A percentile compares a stretch with the other conserved stretches of the same genome.
phyloP scores from a whole-genome alignment of 202 grass and related monocot species.

The Alloteropsis angusta region DNA sequence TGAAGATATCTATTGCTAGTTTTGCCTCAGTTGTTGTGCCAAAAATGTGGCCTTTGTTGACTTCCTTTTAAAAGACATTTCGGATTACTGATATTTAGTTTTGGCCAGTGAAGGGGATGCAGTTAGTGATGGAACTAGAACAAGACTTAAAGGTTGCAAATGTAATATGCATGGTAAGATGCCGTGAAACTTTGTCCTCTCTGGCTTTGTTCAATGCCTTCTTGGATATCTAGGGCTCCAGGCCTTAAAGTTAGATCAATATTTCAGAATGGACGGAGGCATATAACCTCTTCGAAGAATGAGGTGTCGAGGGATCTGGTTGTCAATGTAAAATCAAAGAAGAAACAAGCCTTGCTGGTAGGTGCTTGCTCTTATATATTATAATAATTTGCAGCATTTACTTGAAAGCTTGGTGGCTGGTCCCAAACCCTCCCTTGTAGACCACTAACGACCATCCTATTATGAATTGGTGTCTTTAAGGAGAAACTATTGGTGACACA shows the following conservation, averaged over 20 bases:
- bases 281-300: slow-evolving; percentile 87
- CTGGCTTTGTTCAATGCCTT: slow-evolving; percentile 3
- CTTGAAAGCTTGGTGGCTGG: slow-evolving; percentile 17
- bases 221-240: background rate
- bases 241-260: slow-evolving; percentile 25
- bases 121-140: slow-evolving; percentile 95
- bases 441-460: slow-evolving; percentile 6
- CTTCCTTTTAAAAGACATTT: slow-evolving; percentile 22
- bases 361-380: slow-evolving; percentile 24
- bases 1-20: background rate
- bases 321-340: slow-evolving; percentile 97
- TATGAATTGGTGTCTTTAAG: background rate
- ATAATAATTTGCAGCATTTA: slow-evolving; percentile 15
- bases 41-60: slow-evolving; percentile 1
- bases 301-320: slow-evolving; percentile 96
- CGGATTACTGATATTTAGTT: slow-evolving; percentile 44
- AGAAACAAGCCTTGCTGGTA: slow-evolving; percentile 94
- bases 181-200: slow-evolving; percentile 10
- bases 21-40: background rate
- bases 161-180: slow-evolving; percentile 89
- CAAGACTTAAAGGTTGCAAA: slow-evolving; percentile 93
- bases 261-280: slow-evolving; percentile 81
- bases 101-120: slow-evolving; percentile 98
- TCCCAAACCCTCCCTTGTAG: background rate
- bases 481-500: background rate